These are phyloP conservation scores for Thraustochytrium sp. DNA, from an alignment of 352 stramenopile genomes.

Conservation along the genomic window DNA sequence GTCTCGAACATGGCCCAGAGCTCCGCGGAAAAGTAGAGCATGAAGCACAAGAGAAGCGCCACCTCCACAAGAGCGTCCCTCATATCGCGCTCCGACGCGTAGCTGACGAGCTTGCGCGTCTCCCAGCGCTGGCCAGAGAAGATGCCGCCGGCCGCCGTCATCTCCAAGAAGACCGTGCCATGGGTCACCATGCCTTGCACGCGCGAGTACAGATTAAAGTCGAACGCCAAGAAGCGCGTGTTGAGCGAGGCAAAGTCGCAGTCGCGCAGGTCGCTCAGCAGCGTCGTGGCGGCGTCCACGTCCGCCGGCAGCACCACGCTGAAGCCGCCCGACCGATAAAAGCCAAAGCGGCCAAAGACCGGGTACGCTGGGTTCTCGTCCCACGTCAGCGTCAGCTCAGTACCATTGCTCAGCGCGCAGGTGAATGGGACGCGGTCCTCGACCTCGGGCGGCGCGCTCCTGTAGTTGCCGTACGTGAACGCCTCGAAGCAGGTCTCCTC, in stretches of 20 bases:
- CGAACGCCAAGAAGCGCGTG: conserved; percentile 20
- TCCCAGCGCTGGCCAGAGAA: neutral
- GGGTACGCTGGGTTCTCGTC: neutral
- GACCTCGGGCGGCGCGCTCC: neutral
- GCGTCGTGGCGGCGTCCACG: neutral
- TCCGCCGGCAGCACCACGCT: neutral
- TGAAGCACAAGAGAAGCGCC: neutral
- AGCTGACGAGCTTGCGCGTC: conserved; percentile 33
- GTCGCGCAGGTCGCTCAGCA: neutral
- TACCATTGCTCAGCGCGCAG: conserved; percentile 18
- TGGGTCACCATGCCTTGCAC: conserved; percentile 17
- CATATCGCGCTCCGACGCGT: neutral
- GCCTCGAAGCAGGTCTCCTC: neutral
- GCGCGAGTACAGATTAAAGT: conserved; percentile 34
- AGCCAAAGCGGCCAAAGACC: neutral
- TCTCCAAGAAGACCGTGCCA: conserved; percentile 15
- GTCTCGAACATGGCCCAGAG: neutral
- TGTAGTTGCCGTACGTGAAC: neutral
- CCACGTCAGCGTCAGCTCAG: neutral
- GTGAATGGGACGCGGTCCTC: conserved; percentile 20
- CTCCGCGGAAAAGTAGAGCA: neutral
- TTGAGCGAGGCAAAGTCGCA: conserved; percentile 42
- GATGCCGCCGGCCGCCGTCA: conserved; percentile 21
- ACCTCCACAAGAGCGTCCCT: neutral
- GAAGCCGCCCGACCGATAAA: neutral